Evolutionary conservation across 106 monocot species (phyloP).

Genomic region (Acorus calamus): DNA sequence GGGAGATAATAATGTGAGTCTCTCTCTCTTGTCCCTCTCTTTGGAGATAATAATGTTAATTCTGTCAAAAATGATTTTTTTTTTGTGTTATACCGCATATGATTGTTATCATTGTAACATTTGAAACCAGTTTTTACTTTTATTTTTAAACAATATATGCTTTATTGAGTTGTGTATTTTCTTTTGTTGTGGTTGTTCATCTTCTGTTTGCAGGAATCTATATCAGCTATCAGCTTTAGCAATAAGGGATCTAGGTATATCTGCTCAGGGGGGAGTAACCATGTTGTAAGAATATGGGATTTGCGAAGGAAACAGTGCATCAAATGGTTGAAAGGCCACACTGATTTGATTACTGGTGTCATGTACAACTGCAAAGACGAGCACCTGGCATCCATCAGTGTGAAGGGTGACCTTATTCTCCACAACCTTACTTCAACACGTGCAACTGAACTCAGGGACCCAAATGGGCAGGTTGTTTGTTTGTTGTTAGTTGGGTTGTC

Average conservation of each 20-base stretch:
- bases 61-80: too few species aligned
- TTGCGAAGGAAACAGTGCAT: conserved; percentile 91
- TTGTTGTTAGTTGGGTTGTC: neutral
- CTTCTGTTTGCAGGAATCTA: conserved; percentile 49
- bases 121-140: too few species aligned
- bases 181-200: neutral
- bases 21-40: too few species aligned
- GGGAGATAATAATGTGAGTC: conserved; percentile 34
- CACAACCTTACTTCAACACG: conserved; percentile 90
- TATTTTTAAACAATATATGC: too few species aligned
- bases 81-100: too few species aligned
- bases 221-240: conserved; percentile 74
- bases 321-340: conserved; percentile 89
- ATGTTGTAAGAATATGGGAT: conserved; percentile 88
- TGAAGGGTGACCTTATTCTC: conserved; percentile 90
- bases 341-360: conserved; percentile 76
- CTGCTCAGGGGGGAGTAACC: conserved; percentile 86
- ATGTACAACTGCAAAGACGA: conserved; percentile 96
- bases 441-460: conserved; percentile 84
- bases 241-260: conserved; percentile 88
- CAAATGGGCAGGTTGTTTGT: conserved; percentile 76
- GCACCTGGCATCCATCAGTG: conserved; percentile 85
- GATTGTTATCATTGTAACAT: too few species aligned
- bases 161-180: too few species aligned
- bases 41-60: too few species aligned